Evolutionary conservation across 2,329 filamentous ascomycete genomes (phyloP).

Genomic region (Fusarium mexicanum): DNA sequence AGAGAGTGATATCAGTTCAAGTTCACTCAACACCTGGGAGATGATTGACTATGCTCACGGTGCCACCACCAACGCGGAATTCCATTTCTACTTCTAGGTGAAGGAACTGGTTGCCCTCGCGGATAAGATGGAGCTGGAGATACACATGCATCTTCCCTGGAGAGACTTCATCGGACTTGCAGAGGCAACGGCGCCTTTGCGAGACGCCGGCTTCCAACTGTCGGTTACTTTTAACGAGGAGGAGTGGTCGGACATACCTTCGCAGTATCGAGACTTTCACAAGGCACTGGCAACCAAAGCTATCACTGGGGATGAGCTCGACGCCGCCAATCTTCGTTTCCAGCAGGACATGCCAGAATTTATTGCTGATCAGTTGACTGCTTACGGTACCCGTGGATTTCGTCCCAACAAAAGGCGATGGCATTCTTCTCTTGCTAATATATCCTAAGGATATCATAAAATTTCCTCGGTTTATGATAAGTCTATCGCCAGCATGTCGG

Average conservation of each 20-base stretch:
- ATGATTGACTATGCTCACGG: background rate
- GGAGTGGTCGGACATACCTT: background rate
- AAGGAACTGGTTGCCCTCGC: background rate
- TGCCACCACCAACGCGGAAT: too few species aligned
- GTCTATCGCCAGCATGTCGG: background rate
- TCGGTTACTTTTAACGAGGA: background rate
- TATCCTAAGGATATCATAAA: background rate
- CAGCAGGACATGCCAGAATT: background rate
- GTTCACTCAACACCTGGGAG: background rate
- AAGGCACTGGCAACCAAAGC: background rate
- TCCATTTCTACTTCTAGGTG: background rate
- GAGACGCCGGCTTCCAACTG: background rate
- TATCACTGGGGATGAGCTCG: background rate
- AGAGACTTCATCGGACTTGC: background rate
- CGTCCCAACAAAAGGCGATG: background rate
- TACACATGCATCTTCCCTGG: background rate
- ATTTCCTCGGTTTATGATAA: too few species aligned
- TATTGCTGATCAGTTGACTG: background rate
- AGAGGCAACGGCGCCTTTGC: background rate
- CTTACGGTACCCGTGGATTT: background rate
- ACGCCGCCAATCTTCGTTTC: background rate
- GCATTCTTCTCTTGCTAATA: background rate
- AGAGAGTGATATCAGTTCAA: too few species aligned
- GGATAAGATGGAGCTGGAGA: background rate
- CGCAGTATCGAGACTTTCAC: background rate